These are phyloP conservation scores for Candida silvicultrix DNA, from an alignment of 805 yeast genomes.

Conservation along the genomic window DNA sequence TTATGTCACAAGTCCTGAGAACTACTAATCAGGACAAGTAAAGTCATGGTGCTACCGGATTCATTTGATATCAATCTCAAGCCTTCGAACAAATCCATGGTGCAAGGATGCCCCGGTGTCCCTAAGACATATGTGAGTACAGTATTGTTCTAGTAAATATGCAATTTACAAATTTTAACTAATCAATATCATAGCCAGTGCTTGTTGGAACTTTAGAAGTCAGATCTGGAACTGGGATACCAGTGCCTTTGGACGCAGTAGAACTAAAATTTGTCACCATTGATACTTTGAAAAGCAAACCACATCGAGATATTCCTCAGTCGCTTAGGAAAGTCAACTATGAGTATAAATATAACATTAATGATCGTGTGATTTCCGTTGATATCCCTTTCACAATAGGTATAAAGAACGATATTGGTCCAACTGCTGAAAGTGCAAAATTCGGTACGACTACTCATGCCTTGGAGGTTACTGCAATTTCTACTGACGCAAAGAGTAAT, in stretches of 20 bases:
- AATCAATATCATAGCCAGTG: too few relatives aligned
- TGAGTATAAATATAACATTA: conserved; percentile 29
- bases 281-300: conserved; percentile 41
- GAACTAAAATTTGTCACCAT: conserved; percentile 42
- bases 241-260: conserved; percentile 41
- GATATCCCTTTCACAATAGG: conserved; percentile 57
- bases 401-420: conserved; percentile 43
- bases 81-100: conserved; percentile 46
- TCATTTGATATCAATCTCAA: conserved; percentile 29
- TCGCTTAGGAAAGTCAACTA: conserved; percentile 24
- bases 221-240: conserved; percentile 42
- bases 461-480: conserved; percentile 28
- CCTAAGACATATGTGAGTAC: conserved; percentile 43
- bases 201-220: conserved; percentile 51
- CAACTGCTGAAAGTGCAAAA: conserved; percentile 42
- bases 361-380: conserved; percentile 40
- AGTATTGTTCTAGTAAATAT: too few relatives aligned
- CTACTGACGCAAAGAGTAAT: conserved; percentile 11
- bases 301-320: conserved; percentile 26
- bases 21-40: neutral
- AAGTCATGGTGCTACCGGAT: conserved; percentile 6
- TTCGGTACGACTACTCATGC: conserved; percentile 44
- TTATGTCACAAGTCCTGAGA: neutral
- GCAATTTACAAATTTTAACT: too few relatives aligned
- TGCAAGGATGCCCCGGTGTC: conserved; percentile 66